Evolutionary conservation across 106 monocot species (phyloP), one percentile per base, ranked within the genome.

Genomic region (Apostasia shenzhenica): DNA sequence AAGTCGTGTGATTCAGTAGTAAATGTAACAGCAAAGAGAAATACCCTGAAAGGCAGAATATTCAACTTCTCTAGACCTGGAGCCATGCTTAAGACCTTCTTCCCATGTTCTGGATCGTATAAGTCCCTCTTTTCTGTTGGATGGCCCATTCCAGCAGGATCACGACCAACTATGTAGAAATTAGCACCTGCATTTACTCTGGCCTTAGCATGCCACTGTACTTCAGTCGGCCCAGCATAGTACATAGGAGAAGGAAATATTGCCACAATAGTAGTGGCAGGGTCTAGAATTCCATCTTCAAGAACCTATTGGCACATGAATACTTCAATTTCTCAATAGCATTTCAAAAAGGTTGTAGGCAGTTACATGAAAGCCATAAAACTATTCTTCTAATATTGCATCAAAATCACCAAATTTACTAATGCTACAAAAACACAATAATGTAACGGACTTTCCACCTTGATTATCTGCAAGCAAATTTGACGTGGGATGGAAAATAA

Each of bases 211-310:
- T 99, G 99, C 99, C 99, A 99, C 48, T 99, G 99, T 13, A 93
- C 99, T 80, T 99, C 97, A 45, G 97, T 99, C 66, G 97, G 97
- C 8, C 99, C 99, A 0, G 99, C 99, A 74, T 99, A 99, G 76
- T 99, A 90, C 99, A 99, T 99, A 0, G 99, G 99, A 1, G 99
- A 99, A 65, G 99, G 99, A 60, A 99, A 99, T 66, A 99, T 99
- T 59, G 93, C 55, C 45, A 99, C 99, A 38, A 93, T 80, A 9
- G 93, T 99, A 50, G 99, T 99, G 61, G 85, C 79, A 51, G 99
- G 93, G 52, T 99, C 99, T 59, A 99, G 83, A 67, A 99, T 78
- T 53, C 93, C 99, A 78, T 93, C 99, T 81, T 99, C 99, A 43
- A 93, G 62, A 61, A 99, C 99, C 97, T 97, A 79, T 53, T 66